Conservation (phyloP, 805 yeast species). For the Teunomyces panamensis region DNA sequence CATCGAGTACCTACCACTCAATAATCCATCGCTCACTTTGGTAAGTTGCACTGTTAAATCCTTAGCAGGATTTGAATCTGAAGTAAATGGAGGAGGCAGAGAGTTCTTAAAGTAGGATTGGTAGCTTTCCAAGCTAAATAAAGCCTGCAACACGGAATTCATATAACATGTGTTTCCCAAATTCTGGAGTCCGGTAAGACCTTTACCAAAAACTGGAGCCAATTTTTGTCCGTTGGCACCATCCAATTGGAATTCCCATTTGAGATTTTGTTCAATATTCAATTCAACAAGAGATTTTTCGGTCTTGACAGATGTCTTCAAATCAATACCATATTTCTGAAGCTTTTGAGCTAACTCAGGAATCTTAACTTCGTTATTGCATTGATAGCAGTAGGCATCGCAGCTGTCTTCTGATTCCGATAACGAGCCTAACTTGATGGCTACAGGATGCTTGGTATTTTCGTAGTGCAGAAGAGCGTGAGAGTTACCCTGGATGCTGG, state of each 20-base stretch:
- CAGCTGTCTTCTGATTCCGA: conserved; percentile 59
- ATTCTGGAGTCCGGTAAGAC: conserved; percentile 80
- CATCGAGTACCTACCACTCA: conserved; percentile 67
- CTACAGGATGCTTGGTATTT: conserved; percentile 64
- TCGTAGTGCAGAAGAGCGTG: conserved; percentile 81
- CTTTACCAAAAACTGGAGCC: conserved; percentile 68
- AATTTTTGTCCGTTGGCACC: conserved; percentile 66
- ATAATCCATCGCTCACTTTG: conserved; percentile 77
- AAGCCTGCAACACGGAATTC: conserved; percentile 73
- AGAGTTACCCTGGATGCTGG: conserved; percentile 81
- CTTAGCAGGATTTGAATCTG: conserved; percentile 46
- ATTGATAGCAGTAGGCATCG: conserved; percentile 84
- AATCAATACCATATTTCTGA: conserved; percentile 64
- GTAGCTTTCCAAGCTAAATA: conserved; percentile 47
- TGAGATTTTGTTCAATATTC: conserved; percentile 87
- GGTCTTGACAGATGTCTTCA: conserved; percentile 55
- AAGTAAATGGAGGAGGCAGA: conserved; percentile 18
- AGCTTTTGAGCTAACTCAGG: conserved; percentile 51
- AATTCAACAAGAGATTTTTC: conserved; percentile 87
- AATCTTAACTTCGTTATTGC: conserved; percentile 86
- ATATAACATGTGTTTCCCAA: conserved; percentile 92
- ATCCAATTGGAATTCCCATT: conserved; percentile 88
- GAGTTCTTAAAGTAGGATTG: conserved; percentile 37
- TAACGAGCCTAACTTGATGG: conserved; percentile 87
- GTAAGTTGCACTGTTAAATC: conserved; percentile 73